Percentiles rank a stretch among this genome's conserved stretches.
phyloP scores from a whole-genome alignment of 805 yeast species.

The Danielozyma ontarioensis region DNA sequence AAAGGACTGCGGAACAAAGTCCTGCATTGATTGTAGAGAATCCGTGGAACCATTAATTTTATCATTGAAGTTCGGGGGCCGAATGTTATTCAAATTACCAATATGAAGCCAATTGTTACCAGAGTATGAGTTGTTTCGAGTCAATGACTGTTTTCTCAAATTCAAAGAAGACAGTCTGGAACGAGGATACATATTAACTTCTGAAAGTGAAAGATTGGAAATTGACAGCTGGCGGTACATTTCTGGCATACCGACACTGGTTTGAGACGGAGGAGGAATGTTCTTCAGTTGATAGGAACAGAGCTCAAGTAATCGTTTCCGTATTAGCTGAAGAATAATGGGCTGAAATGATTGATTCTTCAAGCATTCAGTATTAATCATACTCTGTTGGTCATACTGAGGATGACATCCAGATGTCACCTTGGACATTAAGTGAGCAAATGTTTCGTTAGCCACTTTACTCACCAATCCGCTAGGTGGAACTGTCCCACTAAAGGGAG shows the following conservation, averaged over 20 bases:
- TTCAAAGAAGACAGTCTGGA: constrained; percentile 33
- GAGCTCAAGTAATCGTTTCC: constrained; percentile 37
- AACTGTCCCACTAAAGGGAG: constrained; percentile 37
- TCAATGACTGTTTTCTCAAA: constrained; percentile 39
- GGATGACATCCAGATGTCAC: constrained; percentile 9
- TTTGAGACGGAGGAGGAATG: background rate
- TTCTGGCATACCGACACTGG: constrained; percentile 1
- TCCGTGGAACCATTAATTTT: constrained; percentile 29
- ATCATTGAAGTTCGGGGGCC: constrained; percentile 17
- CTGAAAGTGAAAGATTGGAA: constrained; percentile 36
- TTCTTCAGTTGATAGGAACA: constrained; percentile 20
- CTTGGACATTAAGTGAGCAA: constrained; percentile 19
- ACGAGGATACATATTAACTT: constrained; percentile 14
- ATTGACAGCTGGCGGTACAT: constrained; percentile 29
- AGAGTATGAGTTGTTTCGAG: constrained; percentile 35
- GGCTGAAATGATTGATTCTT: constrained; percentile 30
- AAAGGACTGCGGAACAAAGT: constrained; percentile 37
- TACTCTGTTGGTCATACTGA: constrained; percentile 27
- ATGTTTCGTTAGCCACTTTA: constrained; percentile 38
- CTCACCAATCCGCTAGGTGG: constrained; percentile 43
- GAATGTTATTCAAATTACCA: constrained; percentile 34
- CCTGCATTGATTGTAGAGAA: constrained; percentile 40
- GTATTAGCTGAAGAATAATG: constrained; percentile 34
- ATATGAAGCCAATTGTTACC: constrained; percentile 39
- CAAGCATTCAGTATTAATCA: constrained; percentile 27